Base-by-base conservation (phyloP, 2,329 filamentous ascomycete species). In the Tetracladium maxilliforme region DNA sequence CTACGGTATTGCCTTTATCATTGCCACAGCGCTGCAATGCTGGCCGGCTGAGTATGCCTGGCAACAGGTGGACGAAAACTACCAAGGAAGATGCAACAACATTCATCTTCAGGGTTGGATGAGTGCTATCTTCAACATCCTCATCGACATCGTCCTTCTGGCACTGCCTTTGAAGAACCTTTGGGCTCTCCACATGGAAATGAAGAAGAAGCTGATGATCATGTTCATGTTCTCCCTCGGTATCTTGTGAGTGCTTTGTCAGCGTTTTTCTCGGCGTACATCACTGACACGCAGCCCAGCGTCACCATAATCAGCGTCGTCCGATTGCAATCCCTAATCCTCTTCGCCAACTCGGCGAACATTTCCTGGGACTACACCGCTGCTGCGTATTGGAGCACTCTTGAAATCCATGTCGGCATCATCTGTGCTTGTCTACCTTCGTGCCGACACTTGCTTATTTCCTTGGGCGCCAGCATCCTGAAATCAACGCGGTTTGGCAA, bases 151-250 rank as follows among this genome's bases (percentile, higher is more conserved):
- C 3, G 58, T 57, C 50, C 58, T 70, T 36, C 47, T 70, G 12
- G 50, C 43, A 0, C 44, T 71, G 4, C 64, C 67, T 0, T 36
- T 66, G 5, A 52, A 49, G 13, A 52, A 61, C 24, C 36, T 68
- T 4, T 38, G 42, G 14, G 28, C 40, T 1, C 44, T 66, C 4
- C 48, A 54, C 4, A 30, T 65, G 14, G 49, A 54, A 24, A 56
- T 49, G 45, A 56, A 50, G 34, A 62, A 59, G 41, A 66, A 61
- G 42, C 19, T 58, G 11, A 49, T 56, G n/a, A 51, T 65, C 4
- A 43, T 45, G 6, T 30, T 61, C 29, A 64, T 67, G 59, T 65
- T 67, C 29, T 47, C 48, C n/a, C 49, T 64, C 8, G 61, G 63
- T 6, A 42, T 49, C n/a, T 57, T 59, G 36, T 39, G 29, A 26